Base-by-base conservation (phyloP, 257 asterid species). In the Voacanga thouarsii region DNA sequence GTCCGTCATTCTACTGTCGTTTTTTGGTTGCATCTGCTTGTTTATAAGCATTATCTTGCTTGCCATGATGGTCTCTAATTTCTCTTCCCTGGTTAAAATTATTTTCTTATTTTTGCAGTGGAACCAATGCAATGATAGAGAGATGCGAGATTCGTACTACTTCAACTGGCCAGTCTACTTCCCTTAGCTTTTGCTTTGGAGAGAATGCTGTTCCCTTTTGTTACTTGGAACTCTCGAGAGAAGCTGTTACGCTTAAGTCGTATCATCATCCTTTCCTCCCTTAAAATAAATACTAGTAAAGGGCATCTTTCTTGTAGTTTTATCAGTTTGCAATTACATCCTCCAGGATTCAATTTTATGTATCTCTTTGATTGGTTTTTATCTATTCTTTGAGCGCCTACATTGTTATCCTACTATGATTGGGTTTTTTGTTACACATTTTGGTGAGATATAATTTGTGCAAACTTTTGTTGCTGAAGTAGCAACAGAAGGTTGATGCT, bases 81-180 rank as follows among this genome's bases (percentile, higher is more conserved):
- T 47, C 64, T 73, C 47, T 59, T 69, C n/a, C 41, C 41, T 23
- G 5, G 16, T 71, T 3, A 21, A 33, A 1, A 30, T 47, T 12
- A 1, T 37, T 65, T 82, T 77, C 50, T 18, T 69, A 68, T 79
- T 60, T 50, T 78, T 71, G 83, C 97, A 95, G 99, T 95, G 99
- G 99, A 95, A 95, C 82, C 81, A 89, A 78, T 45, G 21, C 70
- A 85, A 82, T 92, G 81, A 77, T 84, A 86, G 49, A 81, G 90
- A 82, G 66, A 57, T 86, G 5, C 88, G 98, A 51, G 97, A 92
- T 80, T 85, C 94, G 3, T 93, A 95, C 92, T 95, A 95, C 88
- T 77, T 81, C 94, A 93, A 91, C 77, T 93, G 99, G 99, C 98
- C 96, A 18, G 83, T 86, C 82, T 95, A 88, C 88, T 95, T 95